Base-by-base conservation (phyloP, 2,329 filamentous ascomycete genomes). In the Gnomoniopsis sp. region DNA sequence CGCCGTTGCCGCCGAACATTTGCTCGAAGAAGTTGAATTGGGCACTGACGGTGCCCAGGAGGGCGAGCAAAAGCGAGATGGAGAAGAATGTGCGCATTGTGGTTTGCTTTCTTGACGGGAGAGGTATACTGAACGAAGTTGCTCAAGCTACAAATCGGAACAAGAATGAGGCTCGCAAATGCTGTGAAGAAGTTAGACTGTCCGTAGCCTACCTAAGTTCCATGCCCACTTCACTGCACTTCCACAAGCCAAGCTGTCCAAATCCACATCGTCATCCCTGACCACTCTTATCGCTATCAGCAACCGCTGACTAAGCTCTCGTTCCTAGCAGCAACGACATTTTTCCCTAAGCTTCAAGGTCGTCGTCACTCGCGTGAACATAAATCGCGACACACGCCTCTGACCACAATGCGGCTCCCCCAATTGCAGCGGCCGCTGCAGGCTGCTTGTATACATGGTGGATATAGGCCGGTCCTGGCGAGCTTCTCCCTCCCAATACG, bases 11-110 rank as follows among this genome's bases (percentile, higher is more conserved):
- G 66, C 86, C 83, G 73, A 99, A 98, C 91, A 98, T 96, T 68
- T 98, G 91, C 72, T 97, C 93, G 76, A 98, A 99, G 83, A 99
- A 96, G 71, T 91, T 89, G 74, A 98, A 98, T 75, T 98, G 93
- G 12, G 91, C 91, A 58, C 82, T 77, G 3, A 81, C 86, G 17
- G 84, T 74, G 62, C 84, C 75, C 60, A 90, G 70, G 30, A 91
- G 72, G 52, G 89, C 76, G 17, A 91, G 71, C 21, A 86, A 36
- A 3, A 62, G 53, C 65, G 48, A 81, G 66, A 53, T 81, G 57
- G n/a, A 70, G 62, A 38, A 72, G 51, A 33, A 62, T 56, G 56
- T 14, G 69, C 57, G 59, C 68, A 60, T 48, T 63, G 68, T 74
- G 6, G n/a, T 77, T 30, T 57, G 72, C 58, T 12, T n/a, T n/a